Evolutionary conservation across 2,329 filamentous ascomycete genomes (phyloP), one percentile per base, ranked within the genome.

Genomic region (Fusarium paranaense): DNA sequence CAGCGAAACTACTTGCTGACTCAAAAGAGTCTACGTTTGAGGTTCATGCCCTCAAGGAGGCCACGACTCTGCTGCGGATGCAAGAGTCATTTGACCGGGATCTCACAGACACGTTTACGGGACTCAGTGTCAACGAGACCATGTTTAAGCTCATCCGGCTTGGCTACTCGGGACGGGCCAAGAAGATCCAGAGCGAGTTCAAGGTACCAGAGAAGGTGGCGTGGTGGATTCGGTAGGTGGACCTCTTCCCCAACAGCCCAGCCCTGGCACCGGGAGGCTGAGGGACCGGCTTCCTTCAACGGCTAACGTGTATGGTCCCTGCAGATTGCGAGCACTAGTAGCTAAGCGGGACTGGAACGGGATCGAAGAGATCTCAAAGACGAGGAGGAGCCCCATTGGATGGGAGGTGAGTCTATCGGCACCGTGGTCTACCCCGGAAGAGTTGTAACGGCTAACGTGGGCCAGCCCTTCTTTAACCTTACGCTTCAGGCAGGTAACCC

Each of bases 261-360:
- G 54, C 64, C 69, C 57, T 64, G 67, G 58, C 38, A 65, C 61
- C 30, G 65, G 63, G 37, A 66, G 62, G 22, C 16, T 40, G 45
- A 59, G 47, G 18, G 45, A 38, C 33, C 18, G 64, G 16, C 13
- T 68, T 11, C 38, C 59, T 67, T 61, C 64, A 66, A 68, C n/a
- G 66, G 52, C 76, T 79, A 66, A 79, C 69, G 66, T 45, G 54
- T 47, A 52, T 54, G 62, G 59, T 66, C 67, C 68, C 65, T 67
- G 65, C 67, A 92, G 95, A 71, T 87, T 99, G 32, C 91, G 96
- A 77, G 97, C 95, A 0, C 88, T 98, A 60, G 95, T 99, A 4
- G 93, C 94, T 18, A 95, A 95, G 81, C 90, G 97, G 64, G 94
- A 98, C 80, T 99, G 95, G 95, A 91, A 90, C 61, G 96, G 98